Evolutionary conservation across 176 grass and related monocot genomes (phyloP).

Genomic region (Neostapfia colusana): DNA sequence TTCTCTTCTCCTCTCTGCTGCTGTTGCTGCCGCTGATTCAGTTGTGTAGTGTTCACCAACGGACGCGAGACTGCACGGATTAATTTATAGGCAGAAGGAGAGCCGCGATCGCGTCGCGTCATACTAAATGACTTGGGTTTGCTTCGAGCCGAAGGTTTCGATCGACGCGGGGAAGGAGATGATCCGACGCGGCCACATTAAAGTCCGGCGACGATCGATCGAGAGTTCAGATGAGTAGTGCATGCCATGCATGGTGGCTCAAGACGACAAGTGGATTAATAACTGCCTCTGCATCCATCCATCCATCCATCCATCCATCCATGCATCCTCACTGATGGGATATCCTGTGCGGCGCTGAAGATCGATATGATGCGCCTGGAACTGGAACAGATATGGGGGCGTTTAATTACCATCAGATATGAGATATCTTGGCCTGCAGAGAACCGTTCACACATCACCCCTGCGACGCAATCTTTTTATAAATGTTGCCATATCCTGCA

Average conservation of each 20-base stretch:
- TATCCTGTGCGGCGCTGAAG: neutral
- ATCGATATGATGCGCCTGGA: too few species aligned
- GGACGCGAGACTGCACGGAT: neutral
- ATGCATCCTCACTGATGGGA: neutral
- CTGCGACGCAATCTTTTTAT: neutral
- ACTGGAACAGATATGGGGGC: too few species aligned
- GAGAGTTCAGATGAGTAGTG: too few species aligned
- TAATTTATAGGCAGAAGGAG: slow-evolving; percentile 24
- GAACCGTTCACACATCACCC: neutral
- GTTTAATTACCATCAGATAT: neutral
- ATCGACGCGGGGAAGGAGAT: too few species aligned
- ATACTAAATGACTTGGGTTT: neutral
- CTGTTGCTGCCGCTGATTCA: neutral
- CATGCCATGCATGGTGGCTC: too few species aligned
- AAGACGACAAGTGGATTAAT: too few species aligned
- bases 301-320: too few species aligned
- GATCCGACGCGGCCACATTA: neutral
- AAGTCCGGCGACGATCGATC: neutral
- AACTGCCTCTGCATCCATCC: too few species aligned
- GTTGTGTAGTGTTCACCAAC: neutral
- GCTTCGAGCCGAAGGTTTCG: slow-evolving; percentile 36
- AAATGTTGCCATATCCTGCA: neutral
- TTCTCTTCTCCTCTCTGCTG: neutral
- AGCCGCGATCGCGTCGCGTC: neutral
- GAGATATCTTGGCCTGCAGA: neutral